A percentile compares a stretch with the other conserved stretches of the same genome.
Evolutionary conservation across 2,329 filamentous ascomycete species (phyloP).

Genomic region (Claviceps monticola): DNA sequence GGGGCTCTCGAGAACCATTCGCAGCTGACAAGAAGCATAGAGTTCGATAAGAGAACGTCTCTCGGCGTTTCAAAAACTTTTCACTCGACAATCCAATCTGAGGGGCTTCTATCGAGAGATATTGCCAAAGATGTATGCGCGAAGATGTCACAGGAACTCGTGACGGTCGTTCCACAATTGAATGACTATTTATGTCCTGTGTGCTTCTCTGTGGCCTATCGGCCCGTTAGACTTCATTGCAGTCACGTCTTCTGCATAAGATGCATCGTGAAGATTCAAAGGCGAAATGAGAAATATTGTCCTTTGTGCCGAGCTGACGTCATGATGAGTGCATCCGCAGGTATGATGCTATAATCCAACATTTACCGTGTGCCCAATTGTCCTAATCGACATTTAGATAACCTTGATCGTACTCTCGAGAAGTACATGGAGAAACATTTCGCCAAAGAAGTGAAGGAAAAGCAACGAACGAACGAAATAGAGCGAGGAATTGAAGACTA

Average conservation of each 20-base stretch:
- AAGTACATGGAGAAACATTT: conserved; percentile 65
- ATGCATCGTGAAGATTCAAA: conserved; percentile 69
- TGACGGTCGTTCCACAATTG: conserved; percentile 64
- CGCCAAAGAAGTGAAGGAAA: conserved; percentile 52
- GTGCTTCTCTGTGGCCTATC: conserved; percentile 66
- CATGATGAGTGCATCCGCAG: conserved; percentile 54
- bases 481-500: conserved; percentile 63
- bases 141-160: conserved; percentile 56
- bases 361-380: not conserved
- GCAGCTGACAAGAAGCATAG: conserved; percentile 22
- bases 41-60: conserved; percentile 77
- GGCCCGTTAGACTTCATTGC: conserved; percentile 65
- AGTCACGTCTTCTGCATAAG: conserved; percentile 71
- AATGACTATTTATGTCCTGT: conserved; percentile 75
- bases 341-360: conserved; percentile 23
- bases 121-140: conserved; percentile 66
- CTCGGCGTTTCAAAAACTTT: conserved; percentile 54
- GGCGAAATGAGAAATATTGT: conserved; percentile 52
- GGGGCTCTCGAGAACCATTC: not conserved
- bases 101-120: conserved; percentile 47
- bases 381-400: conserved; percentile 32
- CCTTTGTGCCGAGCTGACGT: conserved; percentile 63
- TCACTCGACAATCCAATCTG: conserved; percentile 42
- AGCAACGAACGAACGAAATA: conserved; percentile 57
- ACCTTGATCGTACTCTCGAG: conserved; percentile 54